These are phyloP conservation scores for Xylaria sp. DNA, from an alignment of 2,329 filamentous ascomycete species.

Conservation along the genomic window DNA sequence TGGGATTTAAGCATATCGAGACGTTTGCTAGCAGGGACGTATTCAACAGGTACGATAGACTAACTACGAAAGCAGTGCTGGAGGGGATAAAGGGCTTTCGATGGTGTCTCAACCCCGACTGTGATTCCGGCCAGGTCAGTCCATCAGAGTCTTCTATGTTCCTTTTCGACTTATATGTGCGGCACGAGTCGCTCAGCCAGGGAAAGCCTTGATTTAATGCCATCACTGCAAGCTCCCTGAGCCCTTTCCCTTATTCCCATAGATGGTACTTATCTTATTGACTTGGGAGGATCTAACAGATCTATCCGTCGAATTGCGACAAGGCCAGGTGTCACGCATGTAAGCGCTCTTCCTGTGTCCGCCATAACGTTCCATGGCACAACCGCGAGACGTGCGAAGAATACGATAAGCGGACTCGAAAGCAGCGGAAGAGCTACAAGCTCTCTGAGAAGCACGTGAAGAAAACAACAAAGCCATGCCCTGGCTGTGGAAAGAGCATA, in stretches of 20 bases:
- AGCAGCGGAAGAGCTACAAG: constrained; percentile 47
- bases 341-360: constrained; percentile 48
- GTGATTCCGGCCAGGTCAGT: constrained; percentile 50
- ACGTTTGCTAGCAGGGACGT: constrained; percentile 43
- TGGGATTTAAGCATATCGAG: constrained; percentile 49
- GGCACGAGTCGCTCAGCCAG: too few species aligned
- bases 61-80: constrained; percentile 50
- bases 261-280: too few species aligned
- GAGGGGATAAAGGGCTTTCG: constrained; percentile 49
- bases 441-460: constrained; percentile 51
- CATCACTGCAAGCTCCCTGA: too few species aligned
- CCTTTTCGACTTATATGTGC: too few species aligned
- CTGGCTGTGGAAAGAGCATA: constrained; percentile 51
- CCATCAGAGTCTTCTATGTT: too few species aligned
- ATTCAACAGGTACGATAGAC: constrained; percentile 52
- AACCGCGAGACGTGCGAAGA: constrained; percentile 52
- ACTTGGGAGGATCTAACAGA: constrained; percentile 19
- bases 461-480: constrained; percentile 52
- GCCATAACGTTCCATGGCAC: constrained; percentile 54
- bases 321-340: constrained; percentile 52
- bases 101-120: constrained; percentile 54
- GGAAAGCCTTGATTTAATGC: too few species aligned
- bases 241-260: too few species aligned
- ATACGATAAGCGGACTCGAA: constrained; percentile 50
- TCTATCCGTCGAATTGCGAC: constrained; percentile 48